A percentile compares a stretch with the other conserved stretches of the same genome.
Conservation (phyloP, 345 rosid species). For the Euphorbia lathyris region DNA sequence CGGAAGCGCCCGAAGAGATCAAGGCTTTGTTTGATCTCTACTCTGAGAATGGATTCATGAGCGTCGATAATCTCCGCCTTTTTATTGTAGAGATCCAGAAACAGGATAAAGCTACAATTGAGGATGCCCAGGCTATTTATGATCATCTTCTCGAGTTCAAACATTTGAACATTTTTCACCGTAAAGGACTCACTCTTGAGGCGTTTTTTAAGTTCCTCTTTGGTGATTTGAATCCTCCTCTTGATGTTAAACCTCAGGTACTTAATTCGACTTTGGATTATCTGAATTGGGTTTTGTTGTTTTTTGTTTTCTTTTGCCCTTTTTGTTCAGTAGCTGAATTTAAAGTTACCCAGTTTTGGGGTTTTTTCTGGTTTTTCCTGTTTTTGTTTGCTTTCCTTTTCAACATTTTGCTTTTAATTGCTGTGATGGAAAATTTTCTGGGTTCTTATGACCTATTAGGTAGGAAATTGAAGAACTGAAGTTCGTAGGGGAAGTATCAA, state of each 20-base stretch:
- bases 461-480: slow-evolving; percentile 5
- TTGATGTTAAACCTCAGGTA: slow-evolving; percentile 47
- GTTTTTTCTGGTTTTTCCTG: too few relatives aligned
- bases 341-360: neutral
- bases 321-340: neutral
- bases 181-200: slow-evolving; percentile 53
- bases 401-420: neutral
- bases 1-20: slow-evolving; percentile 77
- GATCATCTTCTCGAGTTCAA: slow-evolving; percentile 45
- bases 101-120: slow-evolving; percentile 32
- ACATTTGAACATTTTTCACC: slow-evolving; percentile 32
- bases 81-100: slow-evolving; percentile 62
- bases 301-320: neutral
- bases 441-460: neutral
- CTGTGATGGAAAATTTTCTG: neutral
- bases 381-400: neutral
- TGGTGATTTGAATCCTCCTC: slow-evolving; percentile 47
- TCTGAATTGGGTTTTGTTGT: neutral
- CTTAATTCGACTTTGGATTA: neutral
- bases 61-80: slow-evolving; percentile 45
- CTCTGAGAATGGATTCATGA: slow-evolving; percentile 48
- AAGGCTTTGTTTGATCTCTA: slow-evolving; percentile 40
- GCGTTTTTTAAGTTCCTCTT: slow-evolving; percentile 67
- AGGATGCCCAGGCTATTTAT: slow-evolving; percentile 56
- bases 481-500: too few relatives aligned